Conservation (phyloP, 108 stramenopile species). For the Nitzschia sp. region DNA sequence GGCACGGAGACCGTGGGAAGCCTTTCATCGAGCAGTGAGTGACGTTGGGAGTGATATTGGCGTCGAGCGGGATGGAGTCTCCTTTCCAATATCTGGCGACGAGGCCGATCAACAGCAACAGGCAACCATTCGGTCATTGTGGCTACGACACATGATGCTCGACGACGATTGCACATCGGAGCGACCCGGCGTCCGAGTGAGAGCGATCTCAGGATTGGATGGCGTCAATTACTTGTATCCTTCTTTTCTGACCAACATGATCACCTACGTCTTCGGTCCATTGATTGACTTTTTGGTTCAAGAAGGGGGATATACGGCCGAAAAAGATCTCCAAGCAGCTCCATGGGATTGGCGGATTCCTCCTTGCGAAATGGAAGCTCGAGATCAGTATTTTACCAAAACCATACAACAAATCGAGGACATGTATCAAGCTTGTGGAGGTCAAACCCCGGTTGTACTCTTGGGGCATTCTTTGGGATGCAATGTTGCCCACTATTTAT, state of each 20-base stretch:
- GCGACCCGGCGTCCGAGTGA: constrained; percentile 28
- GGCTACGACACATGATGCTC: constrained; percentile 33
- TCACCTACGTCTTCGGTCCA: constrained; percentile 43
- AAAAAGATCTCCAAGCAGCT: constrained; percentile 28
- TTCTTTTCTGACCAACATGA: constrained; percentile 22
- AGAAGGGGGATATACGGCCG: constrained; percentile 30
- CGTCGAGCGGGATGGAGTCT: constrained; percentile 10
- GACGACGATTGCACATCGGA: constrained; percentile 26
- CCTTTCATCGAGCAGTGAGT: background rate
- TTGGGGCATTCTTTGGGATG: constrained; percentile 42
- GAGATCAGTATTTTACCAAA: constrained; percentile 40
- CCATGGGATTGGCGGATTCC: constrained; percentile 45
- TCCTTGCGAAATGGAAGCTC: constrained; percentile 25
- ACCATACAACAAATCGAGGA: constrained; percentile 33
- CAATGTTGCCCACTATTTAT: constrained; percentile 34
- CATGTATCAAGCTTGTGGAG: constrained; percentile 23
- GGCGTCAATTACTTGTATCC: constrained; percentile 44
- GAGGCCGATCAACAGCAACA: constrained; percentile 26
- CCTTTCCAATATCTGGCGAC: too few relatives aligned
- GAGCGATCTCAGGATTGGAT: constrained; percentile 33
- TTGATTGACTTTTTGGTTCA: constrained; percentile 31
- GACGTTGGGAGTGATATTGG: background rate
- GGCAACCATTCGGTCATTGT: background rate
- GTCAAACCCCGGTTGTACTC: constrained; percentile 34
- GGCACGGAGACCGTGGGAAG: background rate